phyloP scores from a whole-genome alignment of 164 flowering plant species.

The Magnolia changhungtana region DNA sequence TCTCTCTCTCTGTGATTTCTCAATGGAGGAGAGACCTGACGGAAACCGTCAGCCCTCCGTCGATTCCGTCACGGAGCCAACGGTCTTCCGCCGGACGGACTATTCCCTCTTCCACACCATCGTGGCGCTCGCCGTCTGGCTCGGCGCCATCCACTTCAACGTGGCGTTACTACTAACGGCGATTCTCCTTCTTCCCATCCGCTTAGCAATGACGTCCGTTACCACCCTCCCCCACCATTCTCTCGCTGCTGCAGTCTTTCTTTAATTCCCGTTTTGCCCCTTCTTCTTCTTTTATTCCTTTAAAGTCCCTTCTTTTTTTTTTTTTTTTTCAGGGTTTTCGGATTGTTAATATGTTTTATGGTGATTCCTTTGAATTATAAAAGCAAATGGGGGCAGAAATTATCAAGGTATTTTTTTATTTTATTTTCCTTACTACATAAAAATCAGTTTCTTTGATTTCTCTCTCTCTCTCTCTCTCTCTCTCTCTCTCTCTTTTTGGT shows the following conservation, averaged over 20 bases:
- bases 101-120: constrained; percentile 26
- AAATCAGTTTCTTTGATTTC: not conserved
- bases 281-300: not conserved
- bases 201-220: constrained; percentile 45
- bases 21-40: not conserved
- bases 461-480: not conserved
- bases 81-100: constrained; percentile 31
- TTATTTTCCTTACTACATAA: not conserved
- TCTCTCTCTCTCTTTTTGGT: not conserved
- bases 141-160: constrained; percentile 63
- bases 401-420: constrained; percentile 46
- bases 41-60: constrained; percentile 1
- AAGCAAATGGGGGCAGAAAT: constrained; percentile 46
- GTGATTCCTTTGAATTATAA: constrained; percentile 57
- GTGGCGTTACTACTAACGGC: constrained; percentile 38
- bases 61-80: constrained; percentile 10
- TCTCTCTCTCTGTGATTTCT: not conserved
- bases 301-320: not conserved
- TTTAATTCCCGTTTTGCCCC: not conserved
- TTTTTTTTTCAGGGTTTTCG: constrained; percentile 46
- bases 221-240: not conserved
- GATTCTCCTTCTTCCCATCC: constrained; percentile 48
- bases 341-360: constrained; percentile 49
- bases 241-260: not conserved
- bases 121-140: constrained; percentile 55